Evolutionary conservation across 495 filamentous ascomycete genomes (phyloP).

Genomic region (Trichocladium uniseriatum): DNA sequence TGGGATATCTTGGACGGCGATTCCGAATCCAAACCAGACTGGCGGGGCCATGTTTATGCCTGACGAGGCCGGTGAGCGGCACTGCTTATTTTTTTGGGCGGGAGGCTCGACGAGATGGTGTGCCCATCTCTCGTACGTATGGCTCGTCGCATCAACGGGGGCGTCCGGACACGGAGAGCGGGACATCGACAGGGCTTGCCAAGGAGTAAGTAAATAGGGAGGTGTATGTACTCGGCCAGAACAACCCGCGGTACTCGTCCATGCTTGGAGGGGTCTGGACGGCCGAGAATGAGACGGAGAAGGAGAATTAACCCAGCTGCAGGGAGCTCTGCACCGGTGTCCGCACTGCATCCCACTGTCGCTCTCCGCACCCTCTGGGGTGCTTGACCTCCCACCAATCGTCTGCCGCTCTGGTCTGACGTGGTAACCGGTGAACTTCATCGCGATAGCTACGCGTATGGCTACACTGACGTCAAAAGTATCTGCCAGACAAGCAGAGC

Average conservation of each 20-base stretch:
- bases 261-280: not conserved
- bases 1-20: not conserved
- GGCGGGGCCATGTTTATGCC: slow-evolving; percentile 8
- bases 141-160: slow-evolving; percentile 2
- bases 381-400: slow-evolving; percentile 21
- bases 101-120: slow-evolving; percentile 9
- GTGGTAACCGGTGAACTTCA: slow-evolving; percentile 17
- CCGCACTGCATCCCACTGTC: slow-evolving; percentile 13
- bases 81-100: slow-evolving; percentile 3
- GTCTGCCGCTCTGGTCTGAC: slow-evolving; percentile 7
- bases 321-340: slow-evolving; percentile 5
- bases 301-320: slow-evolving; percentile 5
- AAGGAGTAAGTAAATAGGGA: not conserved
- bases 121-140: slow-evolving; percentile 11
- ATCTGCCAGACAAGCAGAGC: not conserved
- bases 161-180: slow-evolving; percentile 3
- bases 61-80: slow-evolving; percentile 10
- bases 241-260: not conserved
- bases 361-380: slow-evolving; percentile 20
- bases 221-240: not conserved
- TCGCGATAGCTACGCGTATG: not conserved
- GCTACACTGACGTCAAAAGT: not conserved
- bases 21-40: not conserved
- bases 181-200: slow-evolving; percentile 10
- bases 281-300: not conserved